These are phyloP conservation scores for Spencermartinsiella ligniputridi DNA, from an alignment of 1,139 yeast genomes.

Conservation along the genomic window DNA sequence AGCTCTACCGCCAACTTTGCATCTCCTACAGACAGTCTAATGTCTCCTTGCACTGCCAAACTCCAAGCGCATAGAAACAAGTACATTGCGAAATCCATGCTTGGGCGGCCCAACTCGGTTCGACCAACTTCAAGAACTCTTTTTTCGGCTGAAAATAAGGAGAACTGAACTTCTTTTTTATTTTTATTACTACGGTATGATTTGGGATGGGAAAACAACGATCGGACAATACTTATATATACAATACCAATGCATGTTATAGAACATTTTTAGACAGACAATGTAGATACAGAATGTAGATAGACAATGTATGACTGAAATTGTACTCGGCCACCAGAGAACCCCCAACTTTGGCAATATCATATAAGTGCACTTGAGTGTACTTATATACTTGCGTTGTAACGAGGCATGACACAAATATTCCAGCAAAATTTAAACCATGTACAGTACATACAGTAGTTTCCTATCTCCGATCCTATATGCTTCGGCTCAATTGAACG, in stretches of 20 bases:
- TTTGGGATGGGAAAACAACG: neutral
- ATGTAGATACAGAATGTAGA: too few relatives aligned
- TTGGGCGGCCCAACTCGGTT: neutral
- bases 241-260: neutral
- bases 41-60: slow-evolving; percentile 57
- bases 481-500: too few relatives aligned
- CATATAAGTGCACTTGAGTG: too few relatives aligned
- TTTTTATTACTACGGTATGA: neutral
- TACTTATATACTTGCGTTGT: too few relatives aligned
- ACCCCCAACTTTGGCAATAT: too few relatives aligned
- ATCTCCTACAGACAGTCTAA: slow-evolving; percentile 53
- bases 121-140: neutral
- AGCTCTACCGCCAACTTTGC: slow-evolving; percentile 36
- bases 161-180: neutral
- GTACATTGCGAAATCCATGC: slow-evolving; percentile 31
- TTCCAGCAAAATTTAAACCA: too few relatives aligned
- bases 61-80: slow-evolving; percentile 46
- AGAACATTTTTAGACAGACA: too few relatives aligned
- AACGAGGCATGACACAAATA: too few relatives aligned
- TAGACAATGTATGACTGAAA: too few relatives aligned
- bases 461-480: too few relatives aligned
- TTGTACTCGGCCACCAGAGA: too few relatives aligned
- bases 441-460: too few relatives aligned
- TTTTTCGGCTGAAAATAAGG: neutral
- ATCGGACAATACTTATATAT: slow-evolving; percentile 1